Conservation (phyloP, 352 stramenopile genomes). For the Pythium rishiriense region DNA sequence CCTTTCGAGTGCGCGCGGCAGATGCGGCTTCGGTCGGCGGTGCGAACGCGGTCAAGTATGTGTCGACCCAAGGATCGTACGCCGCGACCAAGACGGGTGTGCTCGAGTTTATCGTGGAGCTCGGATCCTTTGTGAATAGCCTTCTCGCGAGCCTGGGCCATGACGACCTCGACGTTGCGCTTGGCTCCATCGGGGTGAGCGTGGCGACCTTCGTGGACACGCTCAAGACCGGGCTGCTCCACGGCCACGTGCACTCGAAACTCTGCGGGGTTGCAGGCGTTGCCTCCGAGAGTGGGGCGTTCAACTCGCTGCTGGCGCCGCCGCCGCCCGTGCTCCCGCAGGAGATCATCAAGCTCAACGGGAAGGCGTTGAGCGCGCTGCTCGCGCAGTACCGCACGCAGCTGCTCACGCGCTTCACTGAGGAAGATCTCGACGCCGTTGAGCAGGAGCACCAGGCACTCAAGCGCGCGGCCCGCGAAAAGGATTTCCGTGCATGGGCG, state of each 20-base stretch:
- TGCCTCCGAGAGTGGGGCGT: neutral
- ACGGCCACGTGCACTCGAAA: constrained; percentile 3
- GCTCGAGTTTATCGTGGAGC: constrained; percentile 43
- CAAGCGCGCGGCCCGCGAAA: constrained; percentile 32
- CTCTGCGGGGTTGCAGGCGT: neutral
- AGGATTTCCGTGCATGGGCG: constrained; percentile 20
- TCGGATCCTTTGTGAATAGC: constrained; percentile 42
- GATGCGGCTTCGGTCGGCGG: neutral
- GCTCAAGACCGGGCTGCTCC: constrained; percentile 20
- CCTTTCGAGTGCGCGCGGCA: constrained; percentile 26
- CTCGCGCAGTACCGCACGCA: constrained; percentile 35
- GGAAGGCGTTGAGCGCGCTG: constrained; percentile 48
- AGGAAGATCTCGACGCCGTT: constrained; percentile 39
- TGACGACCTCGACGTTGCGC: constrained; percentile 29
- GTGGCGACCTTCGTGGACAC: constrained; percentile 40
- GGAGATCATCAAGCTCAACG: constrained; percentile 46
- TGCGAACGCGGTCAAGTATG: constrained; percentile 7
- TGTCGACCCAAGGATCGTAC: neutral
- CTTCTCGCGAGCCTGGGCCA: constrained; percentile 28
- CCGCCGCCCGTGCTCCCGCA: constrained; percentile 51
- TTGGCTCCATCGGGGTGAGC: constrained; percentile 35
- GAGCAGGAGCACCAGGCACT: constrained; percentile 40
- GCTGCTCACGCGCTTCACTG: constrained; percentile 22
- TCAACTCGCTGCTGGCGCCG: neutral
- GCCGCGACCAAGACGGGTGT: constrained; percentile 27